Percentiles rank a stretch among this genome's conserved stretches.
phyloP scores from a whole-genome alignment of 73 alveolate genomes.

The Blepharisma stoltei region DNA sequence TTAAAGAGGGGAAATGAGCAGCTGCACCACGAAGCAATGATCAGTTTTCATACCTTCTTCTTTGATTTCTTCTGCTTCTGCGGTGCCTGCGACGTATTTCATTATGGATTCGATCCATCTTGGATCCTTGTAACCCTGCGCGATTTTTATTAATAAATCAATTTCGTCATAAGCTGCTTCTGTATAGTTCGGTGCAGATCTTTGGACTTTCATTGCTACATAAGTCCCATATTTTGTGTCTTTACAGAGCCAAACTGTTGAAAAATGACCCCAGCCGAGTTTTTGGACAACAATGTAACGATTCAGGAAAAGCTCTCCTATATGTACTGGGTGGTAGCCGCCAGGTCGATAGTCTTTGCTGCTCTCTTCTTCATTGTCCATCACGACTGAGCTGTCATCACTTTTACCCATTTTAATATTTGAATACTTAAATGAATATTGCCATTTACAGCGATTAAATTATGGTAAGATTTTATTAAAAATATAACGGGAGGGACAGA shows the following conservation, averaged over 20 bases:
- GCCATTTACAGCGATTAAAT: too few species aligned
- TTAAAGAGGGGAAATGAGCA: too few species aligned
- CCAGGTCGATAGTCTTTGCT: conserved; percentile 87
- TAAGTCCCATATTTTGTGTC: conserved; percentile 79
- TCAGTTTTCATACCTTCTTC: not conserved
- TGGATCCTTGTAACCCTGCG: conserved; percentile 68
- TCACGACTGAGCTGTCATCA: conserved; percentile 23
- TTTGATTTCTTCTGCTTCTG: not conserved
- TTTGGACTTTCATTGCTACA: conserved; percentile 93
- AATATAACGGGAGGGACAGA: too few species aligned
- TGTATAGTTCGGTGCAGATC: conserved; percentile 94
- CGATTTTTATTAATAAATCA: conserved; percentile 91
- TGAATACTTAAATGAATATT: too few species aligned
- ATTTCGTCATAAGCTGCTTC: conserved; percentile 99
- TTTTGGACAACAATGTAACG: conserved; percentile 93
- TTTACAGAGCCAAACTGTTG: conserved; percentile 98
- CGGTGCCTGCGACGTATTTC: not conserved
- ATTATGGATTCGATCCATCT: conserved; percentile 58
- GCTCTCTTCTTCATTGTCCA: conserved; percentile 89
- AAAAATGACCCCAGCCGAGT: conserved; percentile 99
- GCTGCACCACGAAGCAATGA: conserved; percentile 20
- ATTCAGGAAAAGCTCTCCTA: conserved; percentile 93
- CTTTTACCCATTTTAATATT: not conserved
- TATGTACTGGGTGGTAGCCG: conserved; percentile 99
- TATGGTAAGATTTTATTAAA: too few species aligned